Evolutionary conservation across 129 eudicot genomes (phyloP), one percentile per base, ranked within the genome.

Genomic region (Silybum marianum): DNA sequence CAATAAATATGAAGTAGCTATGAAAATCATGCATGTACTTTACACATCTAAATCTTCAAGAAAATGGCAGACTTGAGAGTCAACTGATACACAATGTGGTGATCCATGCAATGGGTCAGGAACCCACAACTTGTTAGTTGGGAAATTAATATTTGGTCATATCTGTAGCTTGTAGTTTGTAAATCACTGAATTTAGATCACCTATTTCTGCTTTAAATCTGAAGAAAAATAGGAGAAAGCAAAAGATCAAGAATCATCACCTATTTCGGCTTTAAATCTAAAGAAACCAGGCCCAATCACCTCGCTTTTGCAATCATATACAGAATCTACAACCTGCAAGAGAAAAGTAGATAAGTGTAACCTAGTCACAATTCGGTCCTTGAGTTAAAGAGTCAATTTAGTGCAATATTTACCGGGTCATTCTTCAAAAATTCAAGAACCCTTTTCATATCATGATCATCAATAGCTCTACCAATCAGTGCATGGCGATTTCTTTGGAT

Each of bases 251-350:
- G 36, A 21, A 9, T 44, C 9, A 25, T 86, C 84, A 93, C 99
- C 99, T 88, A 95, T 95, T 82, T 95, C 99, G 30, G 97, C 99
- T 88, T 95, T 95, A 79, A 95, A 95, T 87, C 99, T 87, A 65
- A 95, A 95, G 84, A 91, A 92, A 34, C 99, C 99, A 78, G 99
- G 99, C 72, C 99, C 99, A 71, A 95, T 95, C 78, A 95, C 99
- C 89, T 95, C 99, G 21, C 99, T 95, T 88, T 95, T 95, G 89
- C 97, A 90, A 84, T 95, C 99, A 91, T 95, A 93, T 38, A 93
- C 87, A 82, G 98, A 81, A 91, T 95, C 99, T 40, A 95, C 99
- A 89, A 95, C 99, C 99, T 95, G 81, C 76, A 77, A 76, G 76
- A 77, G 75, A 71, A 75, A 69, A 16, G 4, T 66, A 60, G 32